Percentiles rank a stretch among this genome's conserved stretches.
phyloP scores from a whole-genome alignment of 75 land plant species.

The Sequoiadendron giganteum region DNA sequence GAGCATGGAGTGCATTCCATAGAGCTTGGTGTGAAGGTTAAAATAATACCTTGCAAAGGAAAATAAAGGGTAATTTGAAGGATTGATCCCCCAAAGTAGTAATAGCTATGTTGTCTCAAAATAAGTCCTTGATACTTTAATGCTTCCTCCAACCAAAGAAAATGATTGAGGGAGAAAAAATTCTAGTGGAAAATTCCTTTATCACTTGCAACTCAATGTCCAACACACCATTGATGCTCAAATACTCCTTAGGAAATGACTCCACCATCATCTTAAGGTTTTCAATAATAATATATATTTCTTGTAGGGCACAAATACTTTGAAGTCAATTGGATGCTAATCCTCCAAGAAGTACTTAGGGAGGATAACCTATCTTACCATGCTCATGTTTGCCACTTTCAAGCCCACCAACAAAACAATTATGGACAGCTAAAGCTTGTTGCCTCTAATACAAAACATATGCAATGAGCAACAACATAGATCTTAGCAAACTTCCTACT shows the following conservation, averaged over 20 bases:
- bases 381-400: not conserved
- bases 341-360: conserved; percentile 80
- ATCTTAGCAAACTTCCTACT: conserved; percentile 20
- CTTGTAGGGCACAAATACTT: conserved; percentile 24
- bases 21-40: too few relatives aligned
- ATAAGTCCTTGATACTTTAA: conserved; percentile 39
- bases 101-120: conserved; percentile 53
- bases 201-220: conserved; percentile 53
- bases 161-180: conserved; percentile 27
- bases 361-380: conserved; percentile 26
- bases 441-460: not conserved
- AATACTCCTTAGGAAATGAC: conserved; percentile 47
- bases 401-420: not conserved
- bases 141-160: conserved; percentile 37
- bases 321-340: conserved; percentile 32
- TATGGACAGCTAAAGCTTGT: not conserved
- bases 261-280: conserved; percentile 67
- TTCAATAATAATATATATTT: conserved; percentile 29
- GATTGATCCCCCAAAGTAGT: conserved; percentile 48
- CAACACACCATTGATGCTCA: conserved; percentile 31
- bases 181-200: conserved; percentile 47
- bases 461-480: not conserved
- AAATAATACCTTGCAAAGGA: conserved; percentile 52
- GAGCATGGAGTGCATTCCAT: too few relatives aligned
- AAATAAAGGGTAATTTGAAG: conserved; percentile 35